phyloP scores from a whole-genome alignment of 2,329 filamentous ascomycete species.

The Lasiodiplodia hormozganensis region DNA sequence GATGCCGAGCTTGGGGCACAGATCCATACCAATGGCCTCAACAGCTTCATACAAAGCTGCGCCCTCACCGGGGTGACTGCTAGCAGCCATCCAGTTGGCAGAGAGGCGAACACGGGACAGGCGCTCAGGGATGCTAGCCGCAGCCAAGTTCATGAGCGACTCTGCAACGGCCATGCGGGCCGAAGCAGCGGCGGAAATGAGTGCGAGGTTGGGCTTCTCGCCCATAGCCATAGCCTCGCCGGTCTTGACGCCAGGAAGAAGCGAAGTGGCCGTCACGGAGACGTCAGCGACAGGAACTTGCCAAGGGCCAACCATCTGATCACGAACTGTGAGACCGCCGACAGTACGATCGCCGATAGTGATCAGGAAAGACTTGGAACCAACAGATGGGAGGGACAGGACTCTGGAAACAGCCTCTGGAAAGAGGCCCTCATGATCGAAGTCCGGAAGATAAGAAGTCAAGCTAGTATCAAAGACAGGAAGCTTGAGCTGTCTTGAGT shows the following conservation, averaged over 20 bases:
- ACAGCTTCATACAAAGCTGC: slow-evolving; percentile 93
- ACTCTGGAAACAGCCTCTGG: slow-evolving; percentile 80
- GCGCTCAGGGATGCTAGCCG: slow-evolving; percentile 75
- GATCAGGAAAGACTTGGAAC: slow-evolving; percentile 97
- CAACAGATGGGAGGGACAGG: slow-evolving; percentile 84
- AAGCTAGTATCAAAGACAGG: slow-evolving; percentile 78
- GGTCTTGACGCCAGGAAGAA: slow-evolving; percentile 73
- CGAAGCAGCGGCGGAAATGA: slow-evolving; percentile 89
- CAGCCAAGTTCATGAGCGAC: slow-evolving; percentile 89
- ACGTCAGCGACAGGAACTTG: slow-evolving; percentile 94
- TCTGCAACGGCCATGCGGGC: slow-evolving; percentile 97
- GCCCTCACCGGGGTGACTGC: slow-evolving; percentile 89
- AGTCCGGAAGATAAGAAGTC: slow-evolving; percentile 67
- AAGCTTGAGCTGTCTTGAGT: slow-evolving; percentile 71
- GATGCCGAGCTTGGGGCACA: slow-evolving; percentile 89
- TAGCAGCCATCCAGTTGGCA: slow-evolving; percentile 99
- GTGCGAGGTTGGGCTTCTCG: slow-evolving; percentile 84
- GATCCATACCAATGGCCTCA: slow-evolving; percentile 87
- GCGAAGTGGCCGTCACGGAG: slow-evolving; percentile 85
- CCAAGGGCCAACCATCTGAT: slow-evolving; percentile 97
- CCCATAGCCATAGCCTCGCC: slow-evolving; percentile 99
- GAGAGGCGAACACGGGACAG: slow-evolving; percentile 84
- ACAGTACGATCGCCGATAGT: slow-evolving; percentile 95
- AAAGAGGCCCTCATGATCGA: slow-evolving; percentile 60
- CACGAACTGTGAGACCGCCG: slow-evolving; percentile 84